Percentiles rank a stretch among this genome's conserved stretches.
phyloP scores from a whole-genome alignment of 371 early-diverging fungal species.

The Zopfochytrium polystomum region DNA sequence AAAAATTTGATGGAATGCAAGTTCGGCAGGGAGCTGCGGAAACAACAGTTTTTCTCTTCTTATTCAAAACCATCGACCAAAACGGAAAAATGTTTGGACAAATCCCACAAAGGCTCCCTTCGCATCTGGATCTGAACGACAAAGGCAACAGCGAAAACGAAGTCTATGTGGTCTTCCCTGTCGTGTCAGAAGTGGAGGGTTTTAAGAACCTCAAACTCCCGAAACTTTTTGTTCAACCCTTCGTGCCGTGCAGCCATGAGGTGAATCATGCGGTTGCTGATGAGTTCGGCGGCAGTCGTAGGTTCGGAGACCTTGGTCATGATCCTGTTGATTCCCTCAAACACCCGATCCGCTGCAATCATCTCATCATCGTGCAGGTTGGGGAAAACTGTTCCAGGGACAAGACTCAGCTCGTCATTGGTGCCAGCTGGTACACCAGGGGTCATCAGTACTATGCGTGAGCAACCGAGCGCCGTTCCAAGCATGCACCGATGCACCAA shows the following conservation, averaged over 20 bases:
- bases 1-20: no score
- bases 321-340: not conserved
- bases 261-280: constrained; percentile 1
- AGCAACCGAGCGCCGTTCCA: not conserved
- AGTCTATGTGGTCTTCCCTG: not conserved
- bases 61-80: no score
- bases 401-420: not conserved
- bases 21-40: no score
- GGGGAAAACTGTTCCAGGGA: not conserved
- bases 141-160: constrained; percentile 4
- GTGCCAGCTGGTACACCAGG: constrained; percentile 8
- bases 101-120: constrained; percentile 3
- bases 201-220: not conserved
- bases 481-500: constrained; percentile 5
- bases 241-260: constrained; percentile 9
- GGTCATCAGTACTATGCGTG: not conserved
- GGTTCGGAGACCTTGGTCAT: not conserved
- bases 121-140: constrained; percentile 3
- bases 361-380: constrained; percentile 1
- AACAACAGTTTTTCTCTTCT: no score
- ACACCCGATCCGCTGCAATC: constrained; percentile 11
- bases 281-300: not conserved
- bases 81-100: no score
- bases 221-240: constrained; percentile 1
- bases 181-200: not conserved